Evolutionary conservation across 2,329 filamentous ascomycete genomes (phyloP).

Genomic region (Fusarium mundagurra): DNA sequence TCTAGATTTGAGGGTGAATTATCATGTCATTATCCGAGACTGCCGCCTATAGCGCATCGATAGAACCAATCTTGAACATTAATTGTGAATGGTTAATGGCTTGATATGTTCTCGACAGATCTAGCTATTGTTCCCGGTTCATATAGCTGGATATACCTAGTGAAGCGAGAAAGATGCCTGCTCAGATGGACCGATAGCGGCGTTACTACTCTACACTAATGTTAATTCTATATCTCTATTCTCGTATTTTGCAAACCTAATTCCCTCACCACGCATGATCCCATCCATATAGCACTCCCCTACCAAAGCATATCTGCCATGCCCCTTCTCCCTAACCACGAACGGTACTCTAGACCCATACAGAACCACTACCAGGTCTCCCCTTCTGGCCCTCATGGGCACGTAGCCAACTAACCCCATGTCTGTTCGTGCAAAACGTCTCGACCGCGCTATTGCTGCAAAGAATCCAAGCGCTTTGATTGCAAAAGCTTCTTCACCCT

Average conservation of each 20-base stretch:
- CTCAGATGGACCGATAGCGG: not conserved
- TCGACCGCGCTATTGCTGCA: not conserved
- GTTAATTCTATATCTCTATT: not conserved
- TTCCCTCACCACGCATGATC: not conserved
- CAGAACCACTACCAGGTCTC: not conserved
- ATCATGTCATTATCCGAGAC: not conserved
- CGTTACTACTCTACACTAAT: not conserved
- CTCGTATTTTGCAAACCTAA: not conserved
- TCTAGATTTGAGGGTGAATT: not conserved
- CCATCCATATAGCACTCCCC: slow-evolving; percentile 1
- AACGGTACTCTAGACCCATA: not conserved
- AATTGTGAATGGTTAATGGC: not conserved
- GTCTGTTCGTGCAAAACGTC: not conserved
- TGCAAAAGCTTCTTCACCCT: not conserved
- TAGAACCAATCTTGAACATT: fast-evolving
- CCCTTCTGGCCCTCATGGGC: not conserved
- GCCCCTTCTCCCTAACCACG: not conserved
- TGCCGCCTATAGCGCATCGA: not conserved
- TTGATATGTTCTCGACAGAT: no score
- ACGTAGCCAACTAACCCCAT: not conserved
- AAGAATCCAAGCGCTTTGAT: not conserved
- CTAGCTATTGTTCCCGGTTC: fast-evolving
- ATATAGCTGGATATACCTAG: fast-evolving
- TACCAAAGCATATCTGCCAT: not conserved
- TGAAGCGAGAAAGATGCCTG: not conserved